phyloP scores from a whole-genome alignment of 306 rosid genomes.

The Lotus japonicus region DNA sequence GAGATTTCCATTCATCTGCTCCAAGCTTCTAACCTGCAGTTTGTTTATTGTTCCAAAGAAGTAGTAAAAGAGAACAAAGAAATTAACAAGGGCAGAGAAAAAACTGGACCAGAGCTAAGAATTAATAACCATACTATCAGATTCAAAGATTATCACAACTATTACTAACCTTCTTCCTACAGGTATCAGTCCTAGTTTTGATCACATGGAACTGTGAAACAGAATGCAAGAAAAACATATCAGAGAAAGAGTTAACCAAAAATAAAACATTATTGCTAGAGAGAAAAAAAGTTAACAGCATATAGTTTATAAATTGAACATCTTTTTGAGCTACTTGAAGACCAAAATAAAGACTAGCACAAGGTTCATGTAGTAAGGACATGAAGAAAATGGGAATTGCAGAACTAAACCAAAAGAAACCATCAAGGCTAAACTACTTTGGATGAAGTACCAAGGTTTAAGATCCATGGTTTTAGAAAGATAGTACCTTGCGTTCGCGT shows the following conservation, averaged over 20 bases:
- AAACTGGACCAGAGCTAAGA: too few species aligned
- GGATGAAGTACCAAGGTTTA: not conserved
- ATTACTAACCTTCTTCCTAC: constrained; percentile 54
- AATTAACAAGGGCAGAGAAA: too few species aligned
- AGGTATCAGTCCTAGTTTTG: constrained; percentile 46
- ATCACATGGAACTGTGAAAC: constrained; percentile 56
- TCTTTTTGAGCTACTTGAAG: too few species aligned
- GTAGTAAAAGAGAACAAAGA: not conserved
- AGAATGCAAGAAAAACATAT: constrained; percentile 1
- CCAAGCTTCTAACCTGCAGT: constrained; percentile 49
- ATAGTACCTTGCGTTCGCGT: constrained; percentile 57
- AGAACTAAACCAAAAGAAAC: not conserved
- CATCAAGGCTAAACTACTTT: not conserved
- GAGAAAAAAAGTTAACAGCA: too few species aligned
- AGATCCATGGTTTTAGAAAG: not conserved
- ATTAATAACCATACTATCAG: too few species aligned
- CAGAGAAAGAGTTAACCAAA: not conserved
- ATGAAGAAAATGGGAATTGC: not conserved
- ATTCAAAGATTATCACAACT: not conserved
- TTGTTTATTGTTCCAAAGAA: not conserved
- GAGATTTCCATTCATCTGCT: constrained; percentile 32
- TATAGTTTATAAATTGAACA: too few species aligned
- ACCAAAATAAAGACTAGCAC: not conserved
- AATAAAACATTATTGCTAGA: not conserved
- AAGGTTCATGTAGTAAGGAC: not conserved